Evolutionary conservation across 2,329 filamentous ascomycete species (phyloP), one percentile per base, ranked within the genome.

Genomic region (Fusarium succisae): DNA sequence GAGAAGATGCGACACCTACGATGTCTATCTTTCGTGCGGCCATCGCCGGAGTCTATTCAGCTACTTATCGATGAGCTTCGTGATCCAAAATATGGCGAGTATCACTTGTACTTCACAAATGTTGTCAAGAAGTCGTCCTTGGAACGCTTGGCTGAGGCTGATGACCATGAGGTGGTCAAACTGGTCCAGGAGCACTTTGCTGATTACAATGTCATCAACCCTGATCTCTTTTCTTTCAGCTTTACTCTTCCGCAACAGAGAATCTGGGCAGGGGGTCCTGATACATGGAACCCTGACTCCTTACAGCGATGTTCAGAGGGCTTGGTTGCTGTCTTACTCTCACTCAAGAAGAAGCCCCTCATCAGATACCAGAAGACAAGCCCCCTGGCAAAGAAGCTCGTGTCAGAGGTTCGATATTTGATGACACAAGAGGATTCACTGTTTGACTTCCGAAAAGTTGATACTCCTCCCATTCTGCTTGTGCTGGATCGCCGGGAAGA

Each of bases 1-100:
- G 97, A 99, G 85, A 98, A 97, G 87, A 98, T 99, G 96, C 93
- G 96, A 71, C 96, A 99, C 85, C 88, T 99, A 59, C 91, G 95
- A 59, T 99, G 96, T 82, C 86, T 98, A 35, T 98, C 95, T 81
- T 96, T 99, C 77, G 90, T 99, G 54, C 92, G 97, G 45, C 96
- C 96, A 13, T 98, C 96, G 0, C 89, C 96, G 18, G 94, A 97
- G 76, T 97, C 96, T 10, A 95, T 98, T 80, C 95, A 99, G 80
- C 90, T 93, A 72, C 89, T 99, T 60, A 96, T 99, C 76, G 96
- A 99, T 80, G 96, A 99, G 85, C 88, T 99, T 63, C 90, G 96
- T 69, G 96, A 98, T 56, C 97, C 96, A 9, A 98, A 95, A 81
- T 99, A 99, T 78, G 96, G 96, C 74, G 96, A 99, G 85, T 99